A percentile compares a stretch with the other conserved stretches of the same genome.
Evolutionary conservation across 2,329 filamentous ascomycete species (phyloP).

Genomic region (Monilinia polystroma): DNA sequence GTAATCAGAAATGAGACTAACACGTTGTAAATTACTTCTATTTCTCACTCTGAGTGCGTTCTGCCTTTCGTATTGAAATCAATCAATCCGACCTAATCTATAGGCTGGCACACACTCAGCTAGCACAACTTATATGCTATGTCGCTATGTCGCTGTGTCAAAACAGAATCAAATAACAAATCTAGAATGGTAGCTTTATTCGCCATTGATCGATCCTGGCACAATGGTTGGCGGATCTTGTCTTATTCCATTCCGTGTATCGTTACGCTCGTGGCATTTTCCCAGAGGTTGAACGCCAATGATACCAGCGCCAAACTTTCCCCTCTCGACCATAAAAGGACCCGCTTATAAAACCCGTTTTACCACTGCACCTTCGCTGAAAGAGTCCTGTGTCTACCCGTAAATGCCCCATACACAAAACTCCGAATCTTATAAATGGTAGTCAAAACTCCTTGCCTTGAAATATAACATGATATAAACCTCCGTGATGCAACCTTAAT

Average conservation of each 20-base stretch:
- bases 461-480: neutral
- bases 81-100: neutral
- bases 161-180: neutral
- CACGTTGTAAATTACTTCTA: neutral
- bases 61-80: neutral
- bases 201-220: neutral
- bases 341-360: neutral
- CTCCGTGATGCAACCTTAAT: slow-evolving; percentile 26
- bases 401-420: neutral
- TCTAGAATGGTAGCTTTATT: neutral
- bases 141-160: neutral
- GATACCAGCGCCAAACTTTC: slow-evolving; percentile 9
- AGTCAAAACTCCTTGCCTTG: slow-evolving; percentile 6
- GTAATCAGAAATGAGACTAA: neutral
- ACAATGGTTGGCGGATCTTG: neutral
- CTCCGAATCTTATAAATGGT: slow-evolving; percentile 1
- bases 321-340: neutral
- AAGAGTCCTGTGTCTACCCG: slow-evolving; percentile 2
- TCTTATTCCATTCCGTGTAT: neutral
- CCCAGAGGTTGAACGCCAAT: slow-evolving; percentile 1
- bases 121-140: neutral
- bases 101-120: neutral
- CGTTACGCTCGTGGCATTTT: neutral
- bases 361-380: slow-evolving; percentile 9
- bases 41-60: neutral